These are phyloP conservation scores for Kwoniella shivajii DNA, from an alignment of 1,284 basidiomycete genomes.

Conservation along the genomic window DNA sequence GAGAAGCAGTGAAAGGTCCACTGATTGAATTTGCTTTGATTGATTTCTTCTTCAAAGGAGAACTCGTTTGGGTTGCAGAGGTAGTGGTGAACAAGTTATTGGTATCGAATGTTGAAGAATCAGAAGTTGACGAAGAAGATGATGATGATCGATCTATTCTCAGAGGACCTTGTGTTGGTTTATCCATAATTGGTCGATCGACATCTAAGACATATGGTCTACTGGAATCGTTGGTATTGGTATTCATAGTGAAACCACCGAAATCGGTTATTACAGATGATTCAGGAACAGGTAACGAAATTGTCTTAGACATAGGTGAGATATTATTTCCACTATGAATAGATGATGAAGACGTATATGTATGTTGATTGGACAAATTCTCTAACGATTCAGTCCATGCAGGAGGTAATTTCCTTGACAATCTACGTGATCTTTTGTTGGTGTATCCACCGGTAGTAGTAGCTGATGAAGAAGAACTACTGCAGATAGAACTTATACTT, in stretches of 20 bases:
- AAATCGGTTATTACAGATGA: background rate
- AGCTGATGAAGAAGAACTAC: background rate
- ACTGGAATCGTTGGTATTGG: background rate
- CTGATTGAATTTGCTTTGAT: too few relatives aligned
- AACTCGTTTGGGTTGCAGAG: background rate
- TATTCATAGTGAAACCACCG: background rate
- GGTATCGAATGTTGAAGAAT: background rate
- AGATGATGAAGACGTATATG: background rate
- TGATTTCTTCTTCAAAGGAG: background rate
- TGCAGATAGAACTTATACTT: background rate
- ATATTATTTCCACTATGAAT: background rate
- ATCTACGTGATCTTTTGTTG: constrained; percentile 1
- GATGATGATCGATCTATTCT: background rate
- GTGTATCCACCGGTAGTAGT: background rate
- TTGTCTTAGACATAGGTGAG: constrained; percentile 8
- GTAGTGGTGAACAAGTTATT: background rate
- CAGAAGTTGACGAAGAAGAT: background rate
- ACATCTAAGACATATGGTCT: constrained; percentile 6
- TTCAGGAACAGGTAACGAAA: constrained; percentile 3
- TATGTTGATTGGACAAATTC: constrained; percentile 17
- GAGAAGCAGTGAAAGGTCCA: too few relatives aligned
- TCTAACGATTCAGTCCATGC: constrained; percentile 39
- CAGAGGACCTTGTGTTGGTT: background rate
- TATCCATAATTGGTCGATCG: background rate
- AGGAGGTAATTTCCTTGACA: constrained; percentile 38